Evolutionary conservation across 2,329 filamentous ascomycete genomes (phyloP), one percentile per base, ranked within the genome.

Genomic region (Colletotrichum zoysiae): DNA sequence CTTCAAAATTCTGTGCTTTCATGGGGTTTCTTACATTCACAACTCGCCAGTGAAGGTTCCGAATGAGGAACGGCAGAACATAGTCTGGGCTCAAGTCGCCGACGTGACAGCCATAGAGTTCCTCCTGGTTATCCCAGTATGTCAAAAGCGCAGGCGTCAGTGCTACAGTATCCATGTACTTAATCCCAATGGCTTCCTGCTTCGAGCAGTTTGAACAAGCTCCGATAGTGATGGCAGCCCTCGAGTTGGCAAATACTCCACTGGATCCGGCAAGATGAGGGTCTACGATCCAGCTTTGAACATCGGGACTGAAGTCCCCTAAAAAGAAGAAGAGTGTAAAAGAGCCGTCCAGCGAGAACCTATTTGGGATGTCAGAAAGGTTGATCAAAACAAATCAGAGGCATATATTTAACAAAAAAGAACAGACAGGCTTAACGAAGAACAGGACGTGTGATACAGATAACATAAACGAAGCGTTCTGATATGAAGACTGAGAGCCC

Each of bases 121-220:
- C 60, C 18, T 69, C 48, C 8, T 48, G 58, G n/a, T 8, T 63
- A 3, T 64, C 40, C 57, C 51, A 64, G 42, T 65, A 69, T 12
- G 53, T 58, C 59, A 65, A 35, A 20, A 69, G 66, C 20, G 59
- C 59, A n/a, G 57, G 65, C 12, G 65, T 68, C 46, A 68, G 44
- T 16, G 65, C 35, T 16, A 68, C 26, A 3, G 48, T 68, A 38
- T 68, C 65, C 57, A 56, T 56, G 48, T 68, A 68, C 59, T 63
- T 68, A 48, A 57, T 16, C 26, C 59, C 65, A 20, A 14, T 6
- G 14, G 38, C 65, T 38, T 65, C 26, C 16, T 68, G 65, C 35
- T 55, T 55, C 2, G 26, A 18, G 30, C 51, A 55, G 26, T 55
- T 55, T 8, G 14, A 30, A 33, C 26, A 55, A 55, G 51, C 51